Percentiles rank a stretch among this genome's conserved stretches.
phyloP scores from a whole-genome alignment of 371 early-diverging fungal genomes.

The Ordospora colligata region DNA sequence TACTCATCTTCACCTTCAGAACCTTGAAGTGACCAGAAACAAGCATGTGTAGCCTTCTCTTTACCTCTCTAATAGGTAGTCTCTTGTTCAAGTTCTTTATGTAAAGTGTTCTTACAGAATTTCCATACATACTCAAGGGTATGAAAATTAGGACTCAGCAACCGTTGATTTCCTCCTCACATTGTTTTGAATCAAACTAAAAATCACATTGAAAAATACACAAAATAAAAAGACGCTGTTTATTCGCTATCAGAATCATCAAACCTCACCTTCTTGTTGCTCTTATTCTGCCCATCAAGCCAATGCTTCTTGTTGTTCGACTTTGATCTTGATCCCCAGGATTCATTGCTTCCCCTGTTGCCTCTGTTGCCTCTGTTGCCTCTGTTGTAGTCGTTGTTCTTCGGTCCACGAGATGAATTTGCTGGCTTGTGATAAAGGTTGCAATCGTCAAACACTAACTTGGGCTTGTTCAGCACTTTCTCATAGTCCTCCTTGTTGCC shows the following conservation, averaged over 20 bases:
- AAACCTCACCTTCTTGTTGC: conserved; percentile 10
- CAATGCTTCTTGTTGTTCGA: neutral
- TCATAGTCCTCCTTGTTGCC: conserved; percentile 22
- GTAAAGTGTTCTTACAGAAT: neutral
- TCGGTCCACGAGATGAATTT: conserved; percentile 4
- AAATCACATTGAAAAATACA: neutral
- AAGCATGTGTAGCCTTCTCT: neutral
- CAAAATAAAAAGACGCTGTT: conserved; percentile 8
- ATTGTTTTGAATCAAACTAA: no score
- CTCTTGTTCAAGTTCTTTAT: conserved; percentile 1
- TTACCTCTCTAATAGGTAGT: neutral
- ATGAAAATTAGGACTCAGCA: no score
- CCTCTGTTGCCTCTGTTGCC: neutral
- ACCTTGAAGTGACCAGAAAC: neutral
- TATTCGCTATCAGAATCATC: neutral
- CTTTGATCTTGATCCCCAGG: neutral
- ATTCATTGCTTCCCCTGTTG: neutral
- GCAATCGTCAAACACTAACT: conserved; percentile 53
- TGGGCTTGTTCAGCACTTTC: conserved; percentile 39
- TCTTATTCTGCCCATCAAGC: neutral
- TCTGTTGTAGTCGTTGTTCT: conserved; percentile 7
- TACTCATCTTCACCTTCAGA: conserved; percentile 2
- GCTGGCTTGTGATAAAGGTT: conserved; percentile 41
- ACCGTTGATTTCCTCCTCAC: no score
- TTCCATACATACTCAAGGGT: neutral